Conservation (phyloP, 345 rosid genomes). For the Hibiscus trionum region DNA sequence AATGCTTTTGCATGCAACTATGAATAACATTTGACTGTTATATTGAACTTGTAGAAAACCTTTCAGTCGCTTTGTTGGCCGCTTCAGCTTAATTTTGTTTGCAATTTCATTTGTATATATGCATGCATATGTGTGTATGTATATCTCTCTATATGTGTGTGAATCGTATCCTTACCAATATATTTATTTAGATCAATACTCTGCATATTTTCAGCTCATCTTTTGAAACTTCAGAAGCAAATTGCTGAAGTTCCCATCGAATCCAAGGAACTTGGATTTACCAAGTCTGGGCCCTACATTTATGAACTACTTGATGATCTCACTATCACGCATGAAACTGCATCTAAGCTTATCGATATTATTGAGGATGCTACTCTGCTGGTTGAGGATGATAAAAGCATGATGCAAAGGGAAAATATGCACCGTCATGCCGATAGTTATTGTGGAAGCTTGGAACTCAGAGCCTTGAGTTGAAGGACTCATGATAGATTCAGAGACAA, state of each 20-base stretch:
- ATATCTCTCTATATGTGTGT: neutral
- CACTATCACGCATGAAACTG: conserved; percentile 70
- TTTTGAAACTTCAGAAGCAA: conserved; percentile 80
- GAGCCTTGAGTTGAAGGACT: too few species aligned
- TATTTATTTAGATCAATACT: neutral
- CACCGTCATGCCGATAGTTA: too few species aligned
- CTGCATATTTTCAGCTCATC: conserved; percentile 49
- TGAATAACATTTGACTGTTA: too few species aligned
- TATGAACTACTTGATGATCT: conserved; percentile 75
- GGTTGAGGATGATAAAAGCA: conserved; percentile 64
- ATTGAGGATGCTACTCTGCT: conserved; percentile 69
- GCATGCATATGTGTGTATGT: neutral
- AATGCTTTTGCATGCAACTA: too few species aligned
- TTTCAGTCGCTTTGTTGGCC: neutral
- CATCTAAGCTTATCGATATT: conserved; percentile 57
- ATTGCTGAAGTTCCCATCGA: conserved; percentile 75
- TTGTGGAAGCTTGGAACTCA: too few species aligned
- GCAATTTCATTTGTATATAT: neutral
- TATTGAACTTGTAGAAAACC: conserved; percentile 7
- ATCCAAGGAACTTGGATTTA: conserved; percentile 74
- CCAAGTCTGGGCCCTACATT: conserved; percentile 85
- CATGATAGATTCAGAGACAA: conserved; percentile 20
- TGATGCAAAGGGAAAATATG: conserved; percentile 23
- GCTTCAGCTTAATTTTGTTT: neutral
- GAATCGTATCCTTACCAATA: neutral